Evolutionary conservation across 306 rosid species (phyloP).

Genomic region (Fagus crenata): DNA sequence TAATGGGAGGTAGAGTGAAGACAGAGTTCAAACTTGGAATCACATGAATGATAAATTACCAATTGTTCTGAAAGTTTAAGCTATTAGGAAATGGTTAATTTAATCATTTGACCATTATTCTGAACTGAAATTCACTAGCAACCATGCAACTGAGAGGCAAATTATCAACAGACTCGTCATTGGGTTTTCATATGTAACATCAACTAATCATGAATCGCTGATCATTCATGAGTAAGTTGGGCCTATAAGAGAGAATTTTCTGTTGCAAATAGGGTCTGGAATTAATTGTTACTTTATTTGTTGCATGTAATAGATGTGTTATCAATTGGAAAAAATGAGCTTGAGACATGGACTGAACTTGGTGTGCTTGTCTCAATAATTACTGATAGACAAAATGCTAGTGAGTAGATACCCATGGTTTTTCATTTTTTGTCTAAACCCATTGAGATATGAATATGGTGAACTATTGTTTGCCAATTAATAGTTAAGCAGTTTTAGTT

Average conservation of each 20-base stretch:
- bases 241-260: neutral
- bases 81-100: too few species aligned
- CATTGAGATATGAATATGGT: neutral
- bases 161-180: neutral
- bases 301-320: neutral
- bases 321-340: neutral
- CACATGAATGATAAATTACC: too few species aligned
- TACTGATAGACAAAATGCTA: neutral
- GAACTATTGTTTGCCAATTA: conserved; percentile 13
- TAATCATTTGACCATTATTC: too few species aligned
- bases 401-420: neutral
- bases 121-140: neutral
- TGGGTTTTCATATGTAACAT: neutral
- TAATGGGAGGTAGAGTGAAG: too few species aligned
- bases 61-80: too few species aligned
- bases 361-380: neutral
- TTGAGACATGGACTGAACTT: neutral
- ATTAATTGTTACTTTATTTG: neutral
- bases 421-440: neutral
- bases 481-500: conserved; percentile 19
- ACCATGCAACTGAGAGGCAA: neutral
- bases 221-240: neutral
- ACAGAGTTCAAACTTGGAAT: too few species aligned
- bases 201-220: neutral
- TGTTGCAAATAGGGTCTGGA: neutral